Evolutionary conservation across 2,329 filamentous ascomycete species (phyloP).

Genomic region (Aphanocladium album): DNA sequence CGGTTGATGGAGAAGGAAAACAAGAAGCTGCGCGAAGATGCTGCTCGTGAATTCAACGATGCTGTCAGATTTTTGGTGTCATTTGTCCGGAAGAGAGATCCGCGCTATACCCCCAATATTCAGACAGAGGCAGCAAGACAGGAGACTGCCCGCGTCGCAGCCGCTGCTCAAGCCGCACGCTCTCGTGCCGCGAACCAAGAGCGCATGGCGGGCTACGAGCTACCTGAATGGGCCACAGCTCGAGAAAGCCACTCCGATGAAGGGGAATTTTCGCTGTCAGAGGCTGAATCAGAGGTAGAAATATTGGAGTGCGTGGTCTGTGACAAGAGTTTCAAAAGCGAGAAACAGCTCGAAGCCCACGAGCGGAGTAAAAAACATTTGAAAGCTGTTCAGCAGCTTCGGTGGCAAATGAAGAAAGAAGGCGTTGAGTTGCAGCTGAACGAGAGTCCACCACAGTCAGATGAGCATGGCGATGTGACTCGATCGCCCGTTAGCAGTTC

Average conservation of each 20-base stretch:
- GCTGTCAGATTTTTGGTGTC: conserved; percentile 79
- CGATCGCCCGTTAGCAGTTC: not conserved
- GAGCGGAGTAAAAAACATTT: conserved; percentile 96
- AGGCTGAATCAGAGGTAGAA: conserved; percentile 51
- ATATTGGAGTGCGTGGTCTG: conserved; percentile 73
- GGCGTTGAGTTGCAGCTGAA: conserved; percentile 55
- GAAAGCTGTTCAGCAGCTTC: conserved; percentile 77
- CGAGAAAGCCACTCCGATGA: conserved; percentile 48
- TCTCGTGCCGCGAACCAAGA: conserved; percentile 77
- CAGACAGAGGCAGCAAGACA: conserved; percentile 79
- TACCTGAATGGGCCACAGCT: conserved; percentile 71
- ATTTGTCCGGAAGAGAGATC: conserved; percentile 88
- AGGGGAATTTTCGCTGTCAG: conserved; percentile 57
- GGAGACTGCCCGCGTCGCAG: conserved; percentile 68
- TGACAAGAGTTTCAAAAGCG: conserved; percentile 78
- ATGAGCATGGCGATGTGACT: not conserved
- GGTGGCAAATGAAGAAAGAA: conserved; percentile 77
- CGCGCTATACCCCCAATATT: conserved; percentile 70
- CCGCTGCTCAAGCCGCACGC: conserved; percentile 77
- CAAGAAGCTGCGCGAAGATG: conserved; percentile 74
- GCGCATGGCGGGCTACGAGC: conserved; percentile 58
- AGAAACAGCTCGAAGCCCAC: conserved; percentile 85
- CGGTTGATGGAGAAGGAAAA: conserved; percentile 96
- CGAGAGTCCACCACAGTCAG: not conserved
- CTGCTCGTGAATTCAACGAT: conserved; percentile 84